phyloP scores from a whole-genome alignment of 2,329 filamentous ascomycete genomes.

The Penicillium sp. region DNA sequence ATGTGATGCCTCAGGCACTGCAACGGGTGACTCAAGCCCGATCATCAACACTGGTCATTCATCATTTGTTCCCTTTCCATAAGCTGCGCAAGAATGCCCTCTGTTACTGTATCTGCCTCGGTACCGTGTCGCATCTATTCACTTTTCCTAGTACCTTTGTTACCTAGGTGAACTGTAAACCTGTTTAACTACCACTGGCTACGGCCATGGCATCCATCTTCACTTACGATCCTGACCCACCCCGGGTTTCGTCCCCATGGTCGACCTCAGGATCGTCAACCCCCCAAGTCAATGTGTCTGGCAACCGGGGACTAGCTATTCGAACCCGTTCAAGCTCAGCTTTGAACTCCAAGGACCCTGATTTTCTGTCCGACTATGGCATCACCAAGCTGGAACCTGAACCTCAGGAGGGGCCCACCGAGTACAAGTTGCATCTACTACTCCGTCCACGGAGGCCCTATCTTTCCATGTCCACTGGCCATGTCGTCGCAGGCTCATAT shows the following conservation, averaged over 20 bases:
- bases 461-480: conserved; percentile 66
- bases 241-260: conserved; percentile 90
- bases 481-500: conserved; percentile 53
- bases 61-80: conserved; percentile 1
- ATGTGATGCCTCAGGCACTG: conserved; percentile 19
- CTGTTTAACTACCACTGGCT: background rate
- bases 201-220: conserved; percentile 84
- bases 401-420: conserved; percentile 88
- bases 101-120: conserved; percentile 1
- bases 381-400: conserved; percentile 82
- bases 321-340: conserved; percentile 37
- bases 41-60: conserved; percentile 1
- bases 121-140: background rate
- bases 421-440: conserved; percentile 93
- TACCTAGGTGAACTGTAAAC: conserved; percentile 11
- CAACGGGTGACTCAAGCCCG: conserved; percentile 21
- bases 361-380: conserved; percentile 55
- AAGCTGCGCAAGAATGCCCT: conserved; percentile 17
- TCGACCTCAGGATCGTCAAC: conserved; percentile 56
- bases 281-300: conserved; percentile 33
- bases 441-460: conserved; percentile 76
- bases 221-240: conserved; percentile 86
- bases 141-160: conserved; percentile 13
- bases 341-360: conserved; percentile 39
- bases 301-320: conserved; percentile 23